phyloP scores from a whole-genome alignment of 192 early-diverging fungal genomes.

The Entomortierella parvispora region DNA sequence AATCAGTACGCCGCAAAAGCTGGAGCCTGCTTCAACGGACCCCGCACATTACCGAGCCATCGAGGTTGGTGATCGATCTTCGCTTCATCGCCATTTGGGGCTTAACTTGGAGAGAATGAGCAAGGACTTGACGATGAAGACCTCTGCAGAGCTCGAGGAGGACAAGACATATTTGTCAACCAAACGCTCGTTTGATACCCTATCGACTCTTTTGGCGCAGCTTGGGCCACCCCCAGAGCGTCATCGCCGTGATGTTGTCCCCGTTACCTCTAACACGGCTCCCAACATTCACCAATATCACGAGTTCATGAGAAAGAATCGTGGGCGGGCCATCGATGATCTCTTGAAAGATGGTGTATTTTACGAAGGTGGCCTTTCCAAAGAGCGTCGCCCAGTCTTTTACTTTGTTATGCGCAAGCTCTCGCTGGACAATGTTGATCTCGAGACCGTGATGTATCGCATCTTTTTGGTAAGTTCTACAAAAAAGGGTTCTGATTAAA shows the following conservation, averaged over 20 bases:
- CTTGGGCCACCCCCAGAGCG: slow-evolving; percentile 87
- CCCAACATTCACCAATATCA: slow-evolving; percentile 53
- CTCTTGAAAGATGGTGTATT: slow-evolving; percentile 78
- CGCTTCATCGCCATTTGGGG: slow-evolving; percentile 70
- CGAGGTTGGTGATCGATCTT: slow-evolving; percentile 51
- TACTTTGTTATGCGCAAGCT: slow-evolving; percentile 88
- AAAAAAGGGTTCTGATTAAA: not conserved
- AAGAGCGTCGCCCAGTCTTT: slow-evolving; percentile 77
- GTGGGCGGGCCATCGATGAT: slow-evolving; percentile 70
- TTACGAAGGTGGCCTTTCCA: slow-evolving; percentile 85
- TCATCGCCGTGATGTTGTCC: slow-evolving; percentile 60
- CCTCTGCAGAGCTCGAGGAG: slow-evolving; percentile 40
- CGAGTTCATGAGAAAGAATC: slow-evolving; percentile 81
- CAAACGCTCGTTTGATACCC: slow-evolving; percentile 79
- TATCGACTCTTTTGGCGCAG: slow-evolving; percentile 86
- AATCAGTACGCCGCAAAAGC: slow-evolving; percentile 67
- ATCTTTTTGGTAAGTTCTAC: slow-evolving; percentile 69
- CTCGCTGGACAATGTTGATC: slow-evolving; percentile 80
- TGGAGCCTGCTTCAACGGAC: slow-evolving; percentile 58
- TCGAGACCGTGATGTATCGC: slow-evolving; percentile 85
- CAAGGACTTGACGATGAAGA: slow-evolving; percentile 66
- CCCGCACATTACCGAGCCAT: slow-evolving; percentile 56
- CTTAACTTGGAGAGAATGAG: slow-evolving; percentile 77
- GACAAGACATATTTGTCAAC: slow-evolving; percentile 58
- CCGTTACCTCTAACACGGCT: slow-evolving; percentile 51